Evolutionary conservation across 2,329 filamentous ascomycete species (phyloP), one percentile per base, ranked within the genome.

Genomic region (Aschersonia sp.): DNA sequence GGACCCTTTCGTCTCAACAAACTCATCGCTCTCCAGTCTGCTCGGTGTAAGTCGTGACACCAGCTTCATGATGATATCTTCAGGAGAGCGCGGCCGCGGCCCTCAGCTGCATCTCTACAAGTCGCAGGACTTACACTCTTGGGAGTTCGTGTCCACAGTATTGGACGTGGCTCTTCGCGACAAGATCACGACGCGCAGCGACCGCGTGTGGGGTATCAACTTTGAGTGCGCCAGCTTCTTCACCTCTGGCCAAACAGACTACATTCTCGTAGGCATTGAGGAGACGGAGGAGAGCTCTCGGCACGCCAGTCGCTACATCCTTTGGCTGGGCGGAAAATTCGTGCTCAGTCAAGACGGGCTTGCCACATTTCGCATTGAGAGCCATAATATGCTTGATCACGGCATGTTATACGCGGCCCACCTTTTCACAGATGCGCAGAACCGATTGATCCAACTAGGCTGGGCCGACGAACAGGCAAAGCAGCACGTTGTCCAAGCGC

Each of bases 11-110:
- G 52, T 60, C 12, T 50, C 52, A 5, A 44, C 45, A 9, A 57
- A 52, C 53, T 28, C 52, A 12, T 48, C 53, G 4, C 47, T 59
- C 7, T 53, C 54, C 20, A 45, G 45, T 5, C 43, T 56, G 5
- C 46, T 56, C 4, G 45, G 51, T 6, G 20, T 55, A 20, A 38
- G 47, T 29, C 41, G 45, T 9, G 45, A 50, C 7, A 55, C 54
- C 29, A 56, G 69, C 4, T 70, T 66, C 51, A 69, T 67, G 20
- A 62, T 72, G 45, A 59, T 73, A 31, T 68, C 69, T 4, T 56
- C 54, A 10, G 54, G 55, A 9, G 50, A 56, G 45, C 54, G 54
- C 20, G 47, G 45, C 29, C 50, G 20, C 12, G 55, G 54, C 2
- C 54, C 56, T 20, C 52, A 55, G 40, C 43, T 53, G 2, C 55